Conservation (phyloP, 805 yeast species). For the Phaffomyces thermotolerans region DNA sequence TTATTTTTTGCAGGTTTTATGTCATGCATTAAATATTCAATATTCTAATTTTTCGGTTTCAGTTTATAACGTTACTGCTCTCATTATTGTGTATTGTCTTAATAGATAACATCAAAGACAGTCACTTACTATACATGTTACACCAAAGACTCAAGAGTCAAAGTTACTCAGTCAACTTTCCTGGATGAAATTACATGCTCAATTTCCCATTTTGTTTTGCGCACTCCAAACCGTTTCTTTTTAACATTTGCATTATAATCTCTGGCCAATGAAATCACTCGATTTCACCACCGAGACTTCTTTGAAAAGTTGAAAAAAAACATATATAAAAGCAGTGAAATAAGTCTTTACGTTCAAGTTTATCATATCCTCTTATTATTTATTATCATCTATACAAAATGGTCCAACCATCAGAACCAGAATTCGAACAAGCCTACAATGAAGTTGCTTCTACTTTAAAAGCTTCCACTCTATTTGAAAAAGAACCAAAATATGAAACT, state of each 20-base stretch:
- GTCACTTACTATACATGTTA: too few species aligned
- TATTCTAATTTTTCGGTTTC: too few species aligned
- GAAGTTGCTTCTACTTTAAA: constrained; percentile 84
- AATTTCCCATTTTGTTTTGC: background rate
- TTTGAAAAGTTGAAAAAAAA: background rate
- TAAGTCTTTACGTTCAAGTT: too few species aligned
- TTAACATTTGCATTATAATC: constrained; percentile 9
- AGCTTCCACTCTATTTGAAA: constrained; percentile 83
- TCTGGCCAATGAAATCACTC: constrained; percentile 15
- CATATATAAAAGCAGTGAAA: too few species aligned
- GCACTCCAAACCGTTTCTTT: background rate
- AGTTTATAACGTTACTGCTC: too few species aligned
- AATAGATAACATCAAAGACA: too few species aligned
- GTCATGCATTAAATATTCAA: background rate
- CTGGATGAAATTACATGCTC: too few species aligned
- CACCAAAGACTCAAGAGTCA: too few species aligned
- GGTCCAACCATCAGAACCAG: constrained; percentile 92
- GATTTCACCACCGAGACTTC: too few species aligned
- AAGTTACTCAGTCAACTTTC: too few species aligned
- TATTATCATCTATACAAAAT: constrained; percentile 28
- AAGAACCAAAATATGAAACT: constrained; percentile 84
- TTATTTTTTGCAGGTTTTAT: background rate
- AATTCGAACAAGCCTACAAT: constrained; percentile 97
- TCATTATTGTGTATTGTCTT: too few species aligned
- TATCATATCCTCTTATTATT: too few species aligned